These are phyloP conservation scores for Xylaria cubensis DNA, from an alignment of 495 filamentous ascomycete genomes.

Conservation along the genomic window DNA sequence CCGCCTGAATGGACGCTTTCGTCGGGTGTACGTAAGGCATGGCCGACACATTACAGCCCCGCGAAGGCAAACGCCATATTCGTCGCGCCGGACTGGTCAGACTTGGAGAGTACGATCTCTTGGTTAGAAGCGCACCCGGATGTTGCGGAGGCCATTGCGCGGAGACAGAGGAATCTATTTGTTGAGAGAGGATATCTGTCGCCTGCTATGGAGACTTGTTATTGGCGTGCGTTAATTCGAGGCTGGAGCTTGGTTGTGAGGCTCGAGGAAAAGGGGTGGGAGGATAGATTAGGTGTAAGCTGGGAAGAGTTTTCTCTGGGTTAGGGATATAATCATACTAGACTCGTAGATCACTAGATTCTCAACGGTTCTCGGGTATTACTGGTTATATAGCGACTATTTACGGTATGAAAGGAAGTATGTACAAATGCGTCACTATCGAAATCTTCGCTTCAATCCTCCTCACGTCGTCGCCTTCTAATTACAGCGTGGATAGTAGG, in stretches of 20 bases:
- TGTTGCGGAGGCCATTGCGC: slow-evolving; percentile 40
- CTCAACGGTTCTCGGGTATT: background rate
- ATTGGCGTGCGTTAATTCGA: slow-evolving; percentile 44
- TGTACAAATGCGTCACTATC: background rate
- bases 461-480: background rate
- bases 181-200: slow-evolving; percentile 37
- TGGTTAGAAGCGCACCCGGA: slow-evolving; percentile 35
- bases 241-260: slow-evolving; percentile 36
- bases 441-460: background rate
- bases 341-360: background rate
- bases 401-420: background rate
- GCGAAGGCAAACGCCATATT: slow-evolving; percentile 42
- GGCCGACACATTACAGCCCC: slow-evolving; percentile 30
- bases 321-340: background rate
- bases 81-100: slow-evolving; percentile 40
- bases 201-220: slow-evolving; percentile 43
- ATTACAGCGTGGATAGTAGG: slow-evolving; percentile 56
- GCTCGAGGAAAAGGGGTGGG: slow-evolving; percentile 30
- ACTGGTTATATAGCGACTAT: background rate
- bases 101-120: slow-evolving; percentile 38
- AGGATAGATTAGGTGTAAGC: slow-evolving; percentile 34
- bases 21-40: slow-evolving; percentile 6
- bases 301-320: slow-evolving; percentile 44
- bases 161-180: slow-evolving; percentile 37
- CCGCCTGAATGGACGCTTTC: background rate